Conservation (phyloP, 192 early-diverging fungal species). For the Spizellomyces punctatus region DNA sequence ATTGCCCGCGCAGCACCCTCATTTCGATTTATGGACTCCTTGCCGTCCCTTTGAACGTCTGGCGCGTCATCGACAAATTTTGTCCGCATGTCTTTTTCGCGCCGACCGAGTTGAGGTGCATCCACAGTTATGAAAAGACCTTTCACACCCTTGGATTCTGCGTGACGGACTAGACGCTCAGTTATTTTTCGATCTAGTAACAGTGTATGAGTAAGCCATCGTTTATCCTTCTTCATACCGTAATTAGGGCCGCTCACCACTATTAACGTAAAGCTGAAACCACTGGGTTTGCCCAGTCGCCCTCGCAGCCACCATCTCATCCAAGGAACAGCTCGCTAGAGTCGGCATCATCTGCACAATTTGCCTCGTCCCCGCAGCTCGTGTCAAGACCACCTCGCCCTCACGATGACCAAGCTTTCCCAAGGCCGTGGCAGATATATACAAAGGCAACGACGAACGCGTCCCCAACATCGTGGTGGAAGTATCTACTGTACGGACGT, state of each 20-base stretch:
- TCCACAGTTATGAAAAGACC: constrained; percentile 82
- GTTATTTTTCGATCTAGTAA: constrained; percentile 45
- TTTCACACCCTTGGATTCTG: constrained; percentile 45
- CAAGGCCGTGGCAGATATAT: constrained; percentile 60
- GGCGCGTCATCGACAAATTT: constrained; percentile 61
- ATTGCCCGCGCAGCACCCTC: constrained; percentile 73
- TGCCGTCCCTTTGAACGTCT: constrained; percentile 34
- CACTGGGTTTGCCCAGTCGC: constrained; percentile 45
- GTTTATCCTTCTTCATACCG: not conserved
- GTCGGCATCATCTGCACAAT: constrained; percentile 81
- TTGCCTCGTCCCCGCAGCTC: constrained; percentile 49
- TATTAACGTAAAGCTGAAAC: constrained; percentile 64
- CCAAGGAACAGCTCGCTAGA: constrained; percentile 68
- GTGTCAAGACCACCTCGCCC: constrained; percentile 70
- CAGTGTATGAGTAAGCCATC: not conserved
- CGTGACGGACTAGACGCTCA: constrained; percentile 38
- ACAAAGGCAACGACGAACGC: constrained; percentile 43
- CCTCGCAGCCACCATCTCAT: constrained; percentile 51
- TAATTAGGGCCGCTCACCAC: not conserved
- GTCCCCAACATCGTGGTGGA: constrained; percentile 45
- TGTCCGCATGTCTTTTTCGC: constrained; percentile 82
- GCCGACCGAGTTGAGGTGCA: constrained; percentile 69
- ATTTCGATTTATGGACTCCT: constrained; percentile 43
- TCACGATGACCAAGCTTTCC: constrained; percentile 74
- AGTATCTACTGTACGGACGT: constrained; percentile 47